Conservation (phyloP, 2,329 filamentous ascomycete species). For the Helminthosporium solani region DNA sequence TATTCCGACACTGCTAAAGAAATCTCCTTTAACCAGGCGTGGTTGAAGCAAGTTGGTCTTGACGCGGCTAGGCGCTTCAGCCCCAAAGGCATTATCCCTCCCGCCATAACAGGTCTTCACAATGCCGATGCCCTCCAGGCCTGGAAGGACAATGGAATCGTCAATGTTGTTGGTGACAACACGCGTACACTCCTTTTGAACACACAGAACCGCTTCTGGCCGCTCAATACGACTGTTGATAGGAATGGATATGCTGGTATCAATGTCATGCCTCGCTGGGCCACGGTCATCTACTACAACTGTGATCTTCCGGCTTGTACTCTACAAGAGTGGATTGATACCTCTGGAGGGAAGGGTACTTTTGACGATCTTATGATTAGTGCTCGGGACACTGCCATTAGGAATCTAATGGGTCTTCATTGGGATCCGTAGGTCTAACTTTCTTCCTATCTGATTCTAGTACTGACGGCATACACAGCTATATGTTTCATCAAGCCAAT, state of each 20-base stretch:
- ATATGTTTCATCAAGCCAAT: conserved; percentile 68
- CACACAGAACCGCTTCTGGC: conserved; percentile 55
- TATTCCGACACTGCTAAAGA: conserved; percentile 59
- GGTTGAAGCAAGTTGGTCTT: conserved; percentile 57
- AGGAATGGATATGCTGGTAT: conserved; percentile 58
- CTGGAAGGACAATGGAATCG: conserved; percentile 61
- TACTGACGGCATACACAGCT: conserved; percentile 31
- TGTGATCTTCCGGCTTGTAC: conserved; percentile 60
- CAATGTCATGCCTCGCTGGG: conserved; percentile 60
- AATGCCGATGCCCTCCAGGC: conserved; percentile 63
- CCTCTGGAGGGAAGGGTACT: conserved; percentile 55
- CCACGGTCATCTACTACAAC: conserved; percentile 65
- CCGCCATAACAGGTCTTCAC: conserved; percentile 63
- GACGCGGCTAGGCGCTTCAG: conserved; percentile 52
- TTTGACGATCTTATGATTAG: conserved; percentile 55
- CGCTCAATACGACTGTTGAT: conserved; percentile 54
- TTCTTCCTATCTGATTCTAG: neutral
- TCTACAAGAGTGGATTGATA: conserved; percentile 61
- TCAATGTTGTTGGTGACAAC: conserved; percentile 64
- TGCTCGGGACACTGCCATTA: conserved; percentile 56
- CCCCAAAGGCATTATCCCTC: conserved; percentile 58
- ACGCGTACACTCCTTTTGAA: conserved; percentile 58
- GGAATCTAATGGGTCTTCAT: conserved; percentile 58
- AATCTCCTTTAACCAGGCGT: conserved; percentile 61
- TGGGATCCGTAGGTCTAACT: conserved; percentile 47